phyloP scores from a whole-genome alignment of 2,329 filamentous ascomycete species.

The Zalaria sp. region DNA sequence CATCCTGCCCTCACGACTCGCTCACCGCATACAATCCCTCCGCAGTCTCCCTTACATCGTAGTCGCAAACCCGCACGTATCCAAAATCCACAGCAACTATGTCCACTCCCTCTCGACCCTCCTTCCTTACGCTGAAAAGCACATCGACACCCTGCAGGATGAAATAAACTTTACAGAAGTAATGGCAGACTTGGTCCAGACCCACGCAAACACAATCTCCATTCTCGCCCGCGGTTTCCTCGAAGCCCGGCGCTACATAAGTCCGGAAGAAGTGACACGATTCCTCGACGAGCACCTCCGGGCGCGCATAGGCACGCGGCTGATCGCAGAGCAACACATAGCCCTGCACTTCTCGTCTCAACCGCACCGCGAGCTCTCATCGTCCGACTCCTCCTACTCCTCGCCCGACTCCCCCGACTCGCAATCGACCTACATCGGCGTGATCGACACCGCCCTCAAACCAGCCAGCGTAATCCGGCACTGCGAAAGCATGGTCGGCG shows the following conservation, averaged over 20 bases:
- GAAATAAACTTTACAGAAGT: slow-evolving; percentile 86
- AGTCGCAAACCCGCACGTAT: slow-evolving; percentile 92
- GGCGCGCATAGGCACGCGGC: slow-evolving; percentile 80
- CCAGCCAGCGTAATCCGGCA: slow-evolving; percentile 69
- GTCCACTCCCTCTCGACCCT: slow-evolving; percentile 83
- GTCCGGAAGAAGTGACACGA: slow-evolving; percentile 63
- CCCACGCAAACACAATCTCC: slow-evolving; percentile 88
- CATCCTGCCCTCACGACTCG: slow-evolving; percentile 80
- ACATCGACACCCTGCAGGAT: slow-evolving; percentile 66
- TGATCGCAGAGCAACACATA: slow-evolving; percentile 95
- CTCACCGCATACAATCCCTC: slow-evolving; percentile 83
- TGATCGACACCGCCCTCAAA: slow-evolving; percentile 81
- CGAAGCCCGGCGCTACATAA: slow-evolving; percentile 85
- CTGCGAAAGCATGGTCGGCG: slow-evolving; percentile 81
- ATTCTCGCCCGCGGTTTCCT: slow-evolving; percentile 84
- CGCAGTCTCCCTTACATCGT: slow-evolving; percentile 95
- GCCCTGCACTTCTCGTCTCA: slow-evolving; percentile 67
- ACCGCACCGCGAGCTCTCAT: slow-evolving; percentile 48
- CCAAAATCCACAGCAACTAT: slow-evolving; percentile 91
- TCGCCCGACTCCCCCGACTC: slow-evolving; percentile 23
- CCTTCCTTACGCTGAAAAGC: slow-evolving; percentile 63
- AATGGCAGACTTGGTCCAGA: slow-evolving; percentile 87
- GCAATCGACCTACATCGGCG: slow-evolving; percentile 63
- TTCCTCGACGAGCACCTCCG: slow-evolving; percentile 92
- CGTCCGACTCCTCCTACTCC: slow-evolving; percentile 29